Evolutionary conservation across 2,329 filamentous ascomycete species (phyloP).

Genomic region (Colletotrichum gloeosporioides): DNA sequence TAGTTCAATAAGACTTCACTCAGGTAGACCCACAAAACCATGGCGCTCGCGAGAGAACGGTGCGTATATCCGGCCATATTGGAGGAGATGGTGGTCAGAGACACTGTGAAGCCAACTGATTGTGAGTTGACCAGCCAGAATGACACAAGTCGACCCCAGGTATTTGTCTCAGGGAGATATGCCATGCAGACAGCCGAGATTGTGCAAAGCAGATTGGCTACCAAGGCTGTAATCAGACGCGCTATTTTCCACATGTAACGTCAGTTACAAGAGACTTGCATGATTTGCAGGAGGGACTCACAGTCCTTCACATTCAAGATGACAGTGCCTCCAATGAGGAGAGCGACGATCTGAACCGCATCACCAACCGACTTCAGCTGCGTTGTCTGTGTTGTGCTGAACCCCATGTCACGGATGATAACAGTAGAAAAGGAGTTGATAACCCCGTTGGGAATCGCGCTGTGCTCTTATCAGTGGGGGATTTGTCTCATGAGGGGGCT

Average conservation of each 20-base stretch:
- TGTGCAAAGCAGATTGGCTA: neutral
- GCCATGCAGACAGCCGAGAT: neutral
- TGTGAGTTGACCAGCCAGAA: neutral
- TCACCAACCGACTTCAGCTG: neutral
- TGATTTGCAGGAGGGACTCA: fast-evolving
- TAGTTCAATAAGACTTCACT: fast-evolving
- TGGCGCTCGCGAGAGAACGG: neutral
- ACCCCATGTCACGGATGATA: neutral
- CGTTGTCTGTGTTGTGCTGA: neutral
- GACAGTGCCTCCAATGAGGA: neutral
- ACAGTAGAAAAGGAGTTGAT: neutral
- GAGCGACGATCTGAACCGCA: neutral
- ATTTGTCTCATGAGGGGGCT: neutral
- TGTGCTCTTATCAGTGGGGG: neutral
- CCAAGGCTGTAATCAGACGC: neutral
- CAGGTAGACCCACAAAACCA: neutral
- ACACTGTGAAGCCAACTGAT: neutral
- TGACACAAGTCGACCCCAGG: neutral
- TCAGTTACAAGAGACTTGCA: fast-evolving
- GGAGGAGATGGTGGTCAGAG: neutral
- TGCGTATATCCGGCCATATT: neutral
- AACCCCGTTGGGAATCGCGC: neutral
- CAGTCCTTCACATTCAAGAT: neutral
- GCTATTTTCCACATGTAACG: neutral
- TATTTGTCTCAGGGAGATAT: neutral